Evolutionary conservation across 31 red algal species (phyloP), one percentile per base, ranked within the genome.

Genomic region (Bonnemaisonia californica): DNA sequence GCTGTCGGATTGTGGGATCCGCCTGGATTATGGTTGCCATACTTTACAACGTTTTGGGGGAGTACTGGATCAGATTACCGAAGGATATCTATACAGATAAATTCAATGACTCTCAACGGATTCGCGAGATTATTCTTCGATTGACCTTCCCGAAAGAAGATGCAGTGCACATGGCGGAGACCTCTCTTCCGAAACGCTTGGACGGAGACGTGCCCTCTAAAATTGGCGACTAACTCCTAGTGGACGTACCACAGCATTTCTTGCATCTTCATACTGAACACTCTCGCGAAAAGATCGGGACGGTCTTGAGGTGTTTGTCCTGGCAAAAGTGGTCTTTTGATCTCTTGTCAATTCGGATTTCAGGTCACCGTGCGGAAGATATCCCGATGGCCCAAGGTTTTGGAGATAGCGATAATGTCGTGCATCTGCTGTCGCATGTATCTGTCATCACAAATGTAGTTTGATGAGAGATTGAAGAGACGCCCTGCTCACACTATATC

Each of bases 161-260:
- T n/a, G n/a, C n/a, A n/a, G n/a, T n/a, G n/a, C n/a, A n/a, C n/a
- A n/a, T n/a, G n/a, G 23, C 7, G 67, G 16, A 82, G 63, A 21
- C 62, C 27, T 21, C 62, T n/a, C 62, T 82, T 70, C 40, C 71
- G 78, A 28, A 82, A 82, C 78, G 69, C 78, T 36, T 41, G 29
- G 33, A 71, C 75, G 7, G 0, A 21, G 16, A 79, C 19, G 57
- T 79, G 34, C 9, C 26, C 57, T 0, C 1, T 33, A 24, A 63
- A 29, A 4, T 62, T 11, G 34, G 57, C 57, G 1, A 79, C 62
- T 19, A 36, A 32, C 34, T 79, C 3, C 19, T 79, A 21, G 24
- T 79, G 33, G 16, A 65, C 27, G 57, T 37, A 79, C 0, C 19
- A 24, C 75, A 79, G 62, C n/a, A 79, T 16, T 5, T 0, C 1